phyloP scores from a whole-genome alignment of 371 early-diverging fungal species.

The Syncephalis fuscata region DNA sequence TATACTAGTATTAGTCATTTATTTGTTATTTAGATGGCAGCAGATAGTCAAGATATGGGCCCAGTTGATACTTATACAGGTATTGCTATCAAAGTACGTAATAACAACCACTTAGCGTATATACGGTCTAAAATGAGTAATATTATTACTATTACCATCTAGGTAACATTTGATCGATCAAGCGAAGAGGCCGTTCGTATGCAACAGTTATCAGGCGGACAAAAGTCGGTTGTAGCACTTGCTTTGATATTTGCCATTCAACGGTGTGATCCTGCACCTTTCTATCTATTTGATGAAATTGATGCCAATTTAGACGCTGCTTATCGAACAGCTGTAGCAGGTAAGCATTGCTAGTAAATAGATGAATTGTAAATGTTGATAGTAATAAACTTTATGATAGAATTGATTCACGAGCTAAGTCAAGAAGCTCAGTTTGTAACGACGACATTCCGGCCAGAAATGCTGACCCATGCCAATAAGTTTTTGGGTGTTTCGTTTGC shows the following conservation, averaged over 20 bases:
- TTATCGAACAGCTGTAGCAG: slow-evolving; percentile 87
- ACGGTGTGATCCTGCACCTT: slow-evolving; percentile 96
- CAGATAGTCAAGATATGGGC: slow-evolving; percentile 2
- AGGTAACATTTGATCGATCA: slow-evolving; percentile 77
- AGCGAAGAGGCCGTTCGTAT: slow-evolving; percentile 81
- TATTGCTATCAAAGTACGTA: slow-evolving; percentile 67
- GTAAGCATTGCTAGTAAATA: slow-evolving; percentile 20
- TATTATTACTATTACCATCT: slow-evolving; percentile 1
- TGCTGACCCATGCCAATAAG: slow-evolving; percentile 78
- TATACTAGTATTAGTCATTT: neutral
- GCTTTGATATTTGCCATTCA: slow-evolving; percentile 99
- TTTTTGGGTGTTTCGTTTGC: slow-evolving; percentile 94
- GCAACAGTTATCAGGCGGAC: slow-evolving; percentile 97
- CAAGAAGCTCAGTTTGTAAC: slow-evolving; percentile 91
- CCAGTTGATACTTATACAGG: slow-evolving; percentile 72
- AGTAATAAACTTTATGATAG: no score
- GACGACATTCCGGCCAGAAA: slow-evolving; percentile 94
- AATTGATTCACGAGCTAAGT: slow-evolving; percentile 77
- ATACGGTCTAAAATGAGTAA: no score
- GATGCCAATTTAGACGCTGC: slow-evolving; percentile 98
- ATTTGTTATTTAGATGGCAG: neutral
- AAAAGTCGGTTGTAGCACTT: slow-evolving; percentile 96
- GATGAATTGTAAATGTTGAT: no score
- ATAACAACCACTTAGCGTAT: slow-evolving; percentile 1
- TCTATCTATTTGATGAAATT: slow-evolving; percentile 99